Evolutionary conservation across 495 filamentous ascomycete species (phyloP), one percentile per base, ranked within the genome.

Genomic region (Penicillium diatomitis): DNA sequence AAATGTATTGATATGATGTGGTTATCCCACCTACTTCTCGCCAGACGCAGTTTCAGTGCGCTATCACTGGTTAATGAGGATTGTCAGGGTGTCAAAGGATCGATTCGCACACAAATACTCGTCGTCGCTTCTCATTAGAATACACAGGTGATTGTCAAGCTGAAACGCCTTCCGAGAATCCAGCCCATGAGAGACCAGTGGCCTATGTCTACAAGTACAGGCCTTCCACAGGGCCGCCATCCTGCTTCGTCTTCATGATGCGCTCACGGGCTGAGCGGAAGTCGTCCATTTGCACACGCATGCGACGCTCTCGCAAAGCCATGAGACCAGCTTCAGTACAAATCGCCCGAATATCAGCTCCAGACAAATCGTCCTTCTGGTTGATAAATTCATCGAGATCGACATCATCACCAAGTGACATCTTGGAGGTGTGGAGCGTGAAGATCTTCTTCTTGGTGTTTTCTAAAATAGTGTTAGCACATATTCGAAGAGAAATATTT

Each of bases 401-500:
- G 41, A 99, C 92, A 58, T 99, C 92, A 54, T 86, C 81, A 61
- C 85, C 87, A 38, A 97, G 79, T 9, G 86, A 94, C 92, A 99
- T 99, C 80, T 99, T 99, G 58, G 86, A 90, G 11, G 92, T 99
- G 71, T 99, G 92, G n/a, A 99, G 82, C 28, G 84, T 88, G 72
- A 99, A 99, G 63, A 99, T 99, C 83, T 98, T 99, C 75, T 90
- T 88, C 79, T 99, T 99, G 46, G 92, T 99, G 68, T 89, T 90
- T 79, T 97, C 83, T 86, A 54, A 38, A 33, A 32, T 37, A 11
- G 7, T 20, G 20, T 20, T 20, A 20, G 20, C 20, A 20, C 20
- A 20, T 1, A 47, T 6, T 4, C 28, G 27, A 12, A 44, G 5
- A 10, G 7, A 2, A n/a, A 27, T 28, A 6, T 3, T 2, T 12